Evolutionary conservation across 108 stramenopile genomes (phyloP).

Genomic region (Ochromonas danica): DNA sequence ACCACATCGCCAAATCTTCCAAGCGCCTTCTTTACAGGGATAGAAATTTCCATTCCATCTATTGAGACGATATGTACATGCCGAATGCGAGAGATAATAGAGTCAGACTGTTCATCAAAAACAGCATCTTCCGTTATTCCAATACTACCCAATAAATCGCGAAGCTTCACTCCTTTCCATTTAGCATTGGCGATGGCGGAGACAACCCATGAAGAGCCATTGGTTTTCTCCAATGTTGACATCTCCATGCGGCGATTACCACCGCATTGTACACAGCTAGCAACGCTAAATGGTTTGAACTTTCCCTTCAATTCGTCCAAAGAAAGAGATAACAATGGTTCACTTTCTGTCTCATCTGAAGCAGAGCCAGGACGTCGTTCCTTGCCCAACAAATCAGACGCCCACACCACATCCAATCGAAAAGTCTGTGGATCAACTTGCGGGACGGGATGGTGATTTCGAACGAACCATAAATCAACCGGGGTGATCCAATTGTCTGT

Average conservation of each 20-base stretch:
- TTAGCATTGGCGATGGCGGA: conserved; percentile 86
- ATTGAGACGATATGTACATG: conserved; percentile 77
- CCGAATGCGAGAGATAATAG: too few relatives aligned
- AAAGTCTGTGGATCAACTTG: conserved; percentile 60
- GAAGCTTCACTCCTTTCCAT: conserved; percentile 83
- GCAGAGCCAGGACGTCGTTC: not conserved
- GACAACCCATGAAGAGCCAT: conserved; percentile 82
- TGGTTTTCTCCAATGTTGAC: conserved; percentile 65
- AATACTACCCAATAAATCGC: conserved; percentile 64
- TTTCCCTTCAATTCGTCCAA: conserved; percentile 65
- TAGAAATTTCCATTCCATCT: conserved; percentile 77
- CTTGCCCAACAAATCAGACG: conserved; percentile 33
- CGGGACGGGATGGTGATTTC: conserved; percentile 76
- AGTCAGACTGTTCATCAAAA: not conserved
- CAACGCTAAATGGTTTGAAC: conserved; percentile 66
- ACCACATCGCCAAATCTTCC: conserved; percentile 83
- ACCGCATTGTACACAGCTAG: conserved; percentile 88
- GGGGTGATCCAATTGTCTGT: conserved; percentile 70
- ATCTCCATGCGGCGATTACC: conserved; percentile 90
- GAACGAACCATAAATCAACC: conserved; percentile 67
- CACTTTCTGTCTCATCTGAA: too few relatives aligned
- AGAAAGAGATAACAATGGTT: conserved; percentile 38
- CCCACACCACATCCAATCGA: conserved; percentile 54
- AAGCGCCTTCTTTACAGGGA: conserved; percentile 76
- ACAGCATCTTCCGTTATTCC: conserved; percentile 43